Evolutionary conservation across 495 filamentous ascomycete genomes (phyloP), one percentile per base, ranked within the genome.

Genomic region (Oidiodendron maius): DNA sequence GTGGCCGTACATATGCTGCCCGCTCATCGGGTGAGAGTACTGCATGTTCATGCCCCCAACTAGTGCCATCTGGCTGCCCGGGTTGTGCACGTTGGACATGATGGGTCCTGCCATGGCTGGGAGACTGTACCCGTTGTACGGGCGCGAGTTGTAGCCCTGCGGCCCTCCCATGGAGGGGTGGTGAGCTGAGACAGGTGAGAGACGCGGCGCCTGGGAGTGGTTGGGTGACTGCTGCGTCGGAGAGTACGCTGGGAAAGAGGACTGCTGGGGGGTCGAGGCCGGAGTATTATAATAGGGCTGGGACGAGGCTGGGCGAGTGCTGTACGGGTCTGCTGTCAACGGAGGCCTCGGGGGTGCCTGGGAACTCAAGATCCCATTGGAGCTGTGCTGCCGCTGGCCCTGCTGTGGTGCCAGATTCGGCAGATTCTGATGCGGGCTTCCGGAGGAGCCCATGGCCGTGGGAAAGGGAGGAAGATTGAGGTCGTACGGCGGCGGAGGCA

Each of bases 1-100:
- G 28, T 66, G 68, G 38, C 70, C 69, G 8, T 48, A 48, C 45
- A 64, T 62, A 36, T 47, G 50, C 22, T 49, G 51, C 5, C 48
- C 50, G 13, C 47, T 50, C 17, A 72, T 57, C 20, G 51, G 61
- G 4, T 69, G 59, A 18, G 48, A 51, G 46, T 72, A 72, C 38
- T 60, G 63, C 49, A 65, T 66, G 48, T 78, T 75, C 68, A 87
- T 73, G 10, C 75, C 71, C 17, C 83, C 80, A 35, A 94, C 72
- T 28, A 91, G 62, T 9, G 82, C 70, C 65, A 93, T 77, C 39
- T 81, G 82, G 2, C 74, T 71, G 23, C 79, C 79, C 1, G 90
- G 90, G 40, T 71, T 81, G 56, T 88, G 82, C 23, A 89, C 69
- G 48, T 78, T 78, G 35, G 85, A 83, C 71, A 90, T 77, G 11